Evolutionary conservation across 495 filamentous ascomycete genomes (phyloP).

Genomic region (Tuber calosporum): DNA sequence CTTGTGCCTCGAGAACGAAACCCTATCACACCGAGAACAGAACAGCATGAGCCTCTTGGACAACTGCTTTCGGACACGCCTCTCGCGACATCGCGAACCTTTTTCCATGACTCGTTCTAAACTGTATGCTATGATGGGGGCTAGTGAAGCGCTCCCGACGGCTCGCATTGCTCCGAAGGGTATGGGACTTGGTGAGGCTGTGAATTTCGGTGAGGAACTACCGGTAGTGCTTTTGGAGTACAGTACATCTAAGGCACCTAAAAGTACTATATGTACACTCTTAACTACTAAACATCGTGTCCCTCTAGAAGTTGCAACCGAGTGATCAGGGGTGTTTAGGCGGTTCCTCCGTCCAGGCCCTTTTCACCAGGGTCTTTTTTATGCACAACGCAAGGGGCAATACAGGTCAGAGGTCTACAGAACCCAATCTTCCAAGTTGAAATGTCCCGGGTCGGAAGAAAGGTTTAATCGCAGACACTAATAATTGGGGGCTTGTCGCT

Average conservation of each 20-base stretch:
- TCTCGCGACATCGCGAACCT: not conserved
- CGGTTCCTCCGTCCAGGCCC: not conserved
- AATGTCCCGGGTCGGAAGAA: not conserved
- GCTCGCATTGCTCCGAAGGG: not conserved
- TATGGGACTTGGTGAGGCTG: not conserved
- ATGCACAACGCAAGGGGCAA: not conserved
- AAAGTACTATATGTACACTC: not conserved
- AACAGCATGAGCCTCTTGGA: not conserved
- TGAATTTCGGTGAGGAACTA: not conserved
- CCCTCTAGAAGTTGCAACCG: not conserved
- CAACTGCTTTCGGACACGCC: not conserved
- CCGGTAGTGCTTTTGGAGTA: not conserved
- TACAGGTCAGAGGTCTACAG: not conserved
- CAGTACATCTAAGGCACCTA: not conserved
- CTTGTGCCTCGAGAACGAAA: not conserved
- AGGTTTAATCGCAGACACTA: not conserved
- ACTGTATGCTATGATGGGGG: not conserved
- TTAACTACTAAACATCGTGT: not conserved
- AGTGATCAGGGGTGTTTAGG: not conserved
- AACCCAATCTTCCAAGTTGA: not conserved
- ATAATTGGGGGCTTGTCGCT: not conserved
- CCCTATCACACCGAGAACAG: not conserved
- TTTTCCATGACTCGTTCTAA: not conserved
- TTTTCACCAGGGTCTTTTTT: not conserved
- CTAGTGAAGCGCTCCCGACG: not conserved